phyloP scores from a whole-genome alignment of 2,329 filamentous ascomycete genomes.

The Chrysosporium queenslandicum region DNA sequence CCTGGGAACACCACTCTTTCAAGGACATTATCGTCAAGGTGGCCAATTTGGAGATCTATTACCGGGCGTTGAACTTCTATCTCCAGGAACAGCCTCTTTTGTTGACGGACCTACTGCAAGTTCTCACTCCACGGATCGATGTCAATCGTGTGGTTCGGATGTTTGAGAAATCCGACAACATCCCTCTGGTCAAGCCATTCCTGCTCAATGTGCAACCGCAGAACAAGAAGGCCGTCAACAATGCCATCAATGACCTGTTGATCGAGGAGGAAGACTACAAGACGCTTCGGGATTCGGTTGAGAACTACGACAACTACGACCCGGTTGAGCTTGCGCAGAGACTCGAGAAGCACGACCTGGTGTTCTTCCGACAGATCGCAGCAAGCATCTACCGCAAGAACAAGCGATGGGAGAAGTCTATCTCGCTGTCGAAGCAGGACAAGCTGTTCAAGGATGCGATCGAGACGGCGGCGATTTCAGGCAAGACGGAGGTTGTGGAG shows the following conservation, averaged over 20 bases:
- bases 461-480: slow-evolving; percentile 87
- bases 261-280: slow-evolving; percentile 99
- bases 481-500: slow-evolving; percentile 85
- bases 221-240: slow-evolving; percentile 97
- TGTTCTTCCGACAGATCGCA: slow-evolving; percentile 98
- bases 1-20: slow-evolving; percentile 99
- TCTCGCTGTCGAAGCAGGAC: slow-evolving; percentile 94
- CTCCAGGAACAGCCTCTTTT: slow-evolving; percentile 93
- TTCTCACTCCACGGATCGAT: slow-evolving; percentile 83
- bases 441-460: slow-evolving; percentile 99
- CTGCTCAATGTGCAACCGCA: slow-evolving; percentile 88
- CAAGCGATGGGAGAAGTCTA: slow-evolving; percentile 99
- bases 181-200: slow-evolving; percentile 98
- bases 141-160: slow-evolving; percentile 99
- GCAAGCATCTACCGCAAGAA: slow-evolving; percentile 99
- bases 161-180: slow-evolving; percentile 97
- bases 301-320: slow-evolving; percentile 99
- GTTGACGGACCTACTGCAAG: slow-evolving; percentile 88
- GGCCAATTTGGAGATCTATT: slow-evolving; percentile 97
- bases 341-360: slow-evolving; percentile 91
- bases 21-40: slow-evolving; percentile 98
- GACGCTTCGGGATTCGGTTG: slow-evolving; percentile 90
- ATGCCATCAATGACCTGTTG: slow-evolving; percentile 91
- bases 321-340: slow-evolving; percentile 83
- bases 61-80: slow-evolving; percentile 93